phyloP scores from a whole-genome alignment of 1,284 basidiomycete species.

The Psilocybe mexicana region DNA sequence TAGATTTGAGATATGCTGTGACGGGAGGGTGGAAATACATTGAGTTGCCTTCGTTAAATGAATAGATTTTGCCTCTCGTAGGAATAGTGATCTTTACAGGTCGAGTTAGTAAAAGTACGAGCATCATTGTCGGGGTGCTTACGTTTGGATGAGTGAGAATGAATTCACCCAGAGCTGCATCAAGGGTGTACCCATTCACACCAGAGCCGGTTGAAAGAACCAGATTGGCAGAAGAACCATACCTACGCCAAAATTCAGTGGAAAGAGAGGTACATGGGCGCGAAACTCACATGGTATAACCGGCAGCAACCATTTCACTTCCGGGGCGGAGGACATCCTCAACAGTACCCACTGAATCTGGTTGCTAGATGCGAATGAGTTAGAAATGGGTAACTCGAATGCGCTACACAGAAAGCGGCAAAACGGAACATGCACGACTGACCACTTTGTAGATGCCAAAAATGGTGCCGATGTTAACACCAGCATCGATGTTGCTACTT shows the following conservation, averaged over 20 bases:
- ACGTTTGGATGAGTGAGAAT: conserved; percentile 98
- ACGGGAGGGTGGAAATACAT: conserved; percentile 92
- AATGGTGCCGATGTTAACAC: conserved; percentile 99
- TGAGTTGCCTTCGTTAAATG: conserved; percentile 98
- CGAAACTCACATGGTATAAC: conserved; percentile 85
- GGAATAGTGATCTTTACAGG: conserved; percentile 83
- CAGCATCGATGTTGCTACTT: conserved; percentile 98
- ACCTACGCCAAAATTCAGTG: conserved; percentile 52
- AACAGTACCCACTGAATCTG: conserved; percentile 77
- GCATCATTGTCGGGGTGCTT: conserved; percentile 27
- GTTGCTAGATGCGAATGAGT: conserved; percentile 46
- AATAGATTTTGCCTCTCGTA: conserved; percentile 96
- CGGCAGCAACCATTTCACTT: conserved; percentile 96
- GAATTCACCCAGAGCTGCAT: conserved; percentile 95
- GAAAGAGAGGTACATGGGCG: conserved; percentile 5
- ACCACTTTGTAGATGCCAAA: conserved; percentile 97
- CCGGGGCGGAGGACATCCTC: conserved; percentile 93
- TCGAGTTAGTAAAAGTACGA: conserved; percentile 8
- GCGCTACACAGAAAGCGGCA: neutral
- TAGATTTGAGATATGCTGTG: conserved; percentile 86
- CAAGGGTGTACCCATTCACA: conserved; percentile 98
- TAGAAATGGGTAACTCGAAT: neutral
- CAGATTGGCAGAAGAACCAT: conserved; percentile 97
- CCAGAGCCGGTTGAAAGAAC: conserved; percentile 95
- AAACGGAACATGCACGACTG: conserved; percentile 29